A percentile compares a stretch with the other conserved stretches of the same genome.
These are phyloP conservation scores for Dactylorhiza incarnata DNA, from an alignment of 106 monocot species.

Conservation along the genomic window DNA sequence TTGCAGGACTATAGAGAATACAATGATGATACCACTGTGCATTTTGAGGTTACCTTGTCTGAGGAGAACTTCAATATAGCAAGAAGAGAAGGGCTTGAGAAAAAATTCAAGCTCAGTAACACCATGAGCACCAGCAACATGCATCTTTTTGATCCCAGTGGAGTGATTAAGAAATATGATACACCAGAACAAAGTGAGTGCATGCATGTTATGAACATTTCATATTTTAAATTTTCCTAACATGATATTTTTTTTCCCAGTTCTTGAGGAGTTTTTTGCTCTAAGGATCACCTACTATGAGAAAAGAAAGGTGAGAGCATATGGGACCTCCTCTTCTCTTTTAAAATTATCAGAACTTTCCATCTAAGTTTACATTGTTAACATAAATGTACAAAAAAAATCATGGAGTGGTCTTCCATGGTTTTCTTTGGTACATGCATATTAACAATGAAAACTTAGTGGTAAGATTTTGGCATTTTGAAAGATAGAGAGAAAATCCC, in stretches of 20 bases:
- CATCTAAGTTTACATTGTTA: no score
- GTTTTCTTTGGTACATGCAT: no score
- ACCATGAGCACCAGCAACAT: conserved; percentile 84
- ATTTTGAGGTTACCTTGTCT: conserved; percentile 65
- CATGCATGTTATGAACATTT: background rate
- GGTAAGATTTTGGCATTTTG: no score
- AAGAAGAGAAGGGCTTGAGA: conserved; percentile 65
- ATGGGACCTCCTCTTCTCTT: no score
- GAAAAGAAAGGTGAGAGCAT: conserved; percentile 62
- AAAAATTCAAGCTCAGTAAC: conserved; percentile 85
- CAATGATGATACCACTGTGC: conserved; percentile 65
- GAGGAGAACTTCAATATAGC: conserved; percentile 77
- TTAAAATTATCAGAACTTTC: no score
- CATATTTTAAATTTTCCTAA: background rate
- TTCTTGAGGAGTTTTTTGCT: conserved; percentile 74
- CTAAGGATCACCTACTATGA: conserved; percentile 65
- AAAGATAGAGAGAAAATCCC: no score
- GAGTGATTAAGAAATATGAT: conserved; percentile 80
- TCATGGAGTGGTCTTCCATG: no score
- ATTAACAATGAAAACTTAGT: no score
- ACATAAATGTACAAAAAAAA: no score
- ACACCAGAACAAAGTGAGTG: conserved; percentile 82
- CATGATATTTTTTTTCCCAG: conserved; percentile 27
- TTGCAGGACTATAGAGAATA: conserved; percentile 60
- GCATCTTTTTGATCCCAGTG: conserved; percentile 90